Evolutionary conservation across 1,284 basidiomycete genomes (phyloP).

Genomic region (Ganoderma multipileum): DNA sequence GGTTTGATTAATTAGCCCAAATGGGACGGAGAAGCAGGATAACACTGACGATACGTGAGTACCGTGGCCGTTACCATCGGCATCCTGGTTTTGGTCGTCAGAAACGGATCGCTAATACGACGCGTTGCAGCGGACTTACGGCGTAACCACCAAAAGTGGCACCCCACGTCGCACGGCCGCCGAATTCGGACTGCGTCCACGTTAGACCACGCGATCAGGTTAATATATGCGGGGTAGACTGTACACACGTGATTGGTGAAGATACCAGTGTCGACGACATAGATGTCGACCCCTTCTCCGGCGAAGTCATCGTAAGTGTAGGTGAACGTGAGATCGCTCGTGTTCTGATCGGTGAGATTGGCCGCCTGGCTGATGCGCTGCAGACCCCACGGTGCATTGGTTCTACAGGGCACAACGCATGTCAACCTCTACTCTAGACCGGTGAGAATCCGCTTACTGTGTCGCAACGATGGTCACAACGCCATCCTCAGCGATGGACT

Average conservation of each 20-base stretch:
- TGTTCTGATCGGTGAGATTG: constrained; percentile 11
- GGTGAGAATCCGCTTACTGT: not conserved
- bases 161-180: constrained; percentile 74
- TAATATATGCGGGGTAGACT: not conserved
- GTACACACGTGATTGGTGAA: constrained; percentile 59
- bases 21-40: not conserved
- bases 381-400: constrained; percentile 20
- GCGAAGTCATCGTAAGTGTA: constrained; percentile 19
- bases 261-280: constrained; percentile 52
- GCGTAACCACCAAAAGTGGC: constrained; percentile 49
- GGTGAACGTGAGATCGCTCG: constrained; percentile 9
- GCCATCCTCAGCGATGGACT: constrained; percentile 18
- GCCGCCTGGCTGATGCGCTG: constrained; percentile 16
- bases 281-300: constrained; percentile 24
- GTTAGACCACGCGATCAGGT: not conserved
- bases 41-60: constrained; percentile 48
- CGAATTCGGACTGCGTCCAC: constrained; percentile 56
- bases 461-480: constrained; percentile 7
- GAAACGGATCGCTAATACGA: not conserved
- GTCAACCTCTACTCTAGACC: not conserved
- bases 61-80: constrained; percentile 65
- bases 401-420: constrained; percentile 4
- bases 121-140: constrained; percentile 14
- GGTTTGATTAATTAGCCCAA: constrained; percentile 47
- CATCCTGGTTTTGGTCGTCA: constrained; percentile 45